phyloP scores from a whole-genome alignment of 768 basidiomycete species.

The Termitomyces sp. region DNA sequence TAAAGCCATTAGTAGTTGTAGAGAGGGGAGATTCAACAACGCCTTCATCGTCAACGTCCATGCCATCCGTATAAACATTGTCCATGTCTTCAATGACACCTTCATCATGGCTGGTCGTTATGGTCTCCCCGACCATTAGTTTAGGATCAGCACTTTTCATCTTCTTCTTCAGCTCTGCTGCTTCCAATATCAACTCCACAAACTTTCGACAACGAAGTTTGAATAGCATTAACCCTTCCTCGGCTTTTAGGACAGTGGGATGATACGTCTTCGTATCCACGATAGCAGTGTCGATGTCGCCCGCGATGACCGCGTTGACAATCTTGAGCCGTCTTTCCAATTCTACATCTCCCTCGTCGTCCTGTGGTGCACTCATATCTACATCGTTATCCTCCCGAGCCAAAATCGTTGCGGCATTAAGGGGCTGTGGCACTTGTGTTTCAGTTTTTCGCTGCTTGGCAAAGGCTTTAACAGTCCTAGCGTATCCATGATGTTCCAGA shows the following conservation, averaged over 20 bases:
- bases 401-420: conserved; percentile 4
- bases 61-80: conserved; percentile 31
- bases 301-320: conserved; percentile 60
- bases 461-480: conserved; percentile 64
- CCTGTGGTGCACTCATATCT: conserved; percentile 38
- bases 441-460: conserved; percentile 35
- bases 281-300: conserved; percentile 70
- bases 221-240: conserved; percentile 70
- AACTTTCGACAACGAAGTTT: conserved; percentile 83
- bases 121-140: neutral
- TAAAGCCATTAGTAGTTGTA: conserved; percentile 22
- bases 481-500: conserved; percentile 82
- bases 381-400: conserved; percentile 27
- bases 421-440: conserved; percentile 11
- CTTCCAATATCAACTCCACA: conserved; percentile 73
- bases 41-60: conserved; percentile 52
- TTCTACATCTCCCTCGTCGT: conserved; percentile 15
- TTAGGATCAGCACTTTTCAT: conserved; percentile 27
- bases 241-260: conserved; percentile 59
- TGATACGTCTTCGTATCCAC: conserved; percentile 49
- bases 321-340: conserved; percentile 68
- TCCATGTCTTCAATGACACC: conserved; percentile 36
- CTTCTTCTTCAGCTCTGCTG: conserved; percentile 63
- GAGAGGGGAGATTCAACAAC: conserved; percentile 11
- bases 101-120: conserved; percentile 18